Evolutionary conservation across 2,329 filamentous ascomycete species (phyloP), one percentile per base, ranked within the genome.

Genomic region (Claviceps fusiformis): DNA sequence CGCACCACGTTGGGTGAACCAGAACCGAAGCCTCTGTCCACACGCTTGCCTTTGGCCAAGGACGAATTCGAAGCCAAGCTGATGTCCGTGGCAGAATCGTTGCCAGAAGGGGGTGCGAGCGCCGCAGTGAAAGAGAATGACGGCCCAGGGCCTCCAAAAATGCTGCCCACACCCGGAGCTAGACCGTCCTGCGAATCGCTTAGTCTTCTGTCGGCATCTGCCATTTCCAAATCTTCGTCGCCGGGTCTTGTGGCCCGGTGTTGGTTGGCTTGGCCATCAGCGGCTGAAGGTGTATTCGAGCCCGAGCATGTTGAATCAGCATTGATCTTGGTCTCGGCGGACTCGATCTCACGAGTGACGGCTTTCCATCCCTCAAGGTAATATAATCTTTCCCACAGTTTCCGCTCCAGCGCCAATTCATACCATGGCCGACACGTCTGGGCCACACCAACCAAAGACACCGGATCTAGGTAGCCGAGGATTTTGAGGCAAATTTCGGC

Each of bases 401-500:
- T 86, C 39, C 87, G 82, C 68, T 98, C 93, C 53, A 90, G 72
- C 6, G 92, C 85, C 19, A 93, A 77, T 19, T 80, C 77, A 59
- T 91, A 85, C 92, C 93, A 98, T 59, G 83, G 76, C 50, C 84
- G 83, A 41, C 89, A 96, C 17, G 89, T 83, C 48, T 82, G 79
- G 0, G 89, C 89, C 2, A 91, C 87, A 52, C 81, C 82, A 55
- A 97, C 77, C 44, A 98, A 76, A 0, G 90, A 93, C 33, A 82
- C 68, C 0, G 90, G 86, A 54, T 91, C 87, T 52, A 98, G 83
- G 65, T 90, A 93, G 17, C 86, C 85, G 47, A 98, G 84, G 48
- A 97, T 86, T 64, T 95, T 86, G 48, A 93, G 83, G 58, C 89
- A 95, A 63, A 98, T 87, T 68, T 98, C 93, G 31, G 88, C 83